Evolutionary conservation across 1,139 yeast genomes (phyloP), one percentile per base, ranked within the genome.

Genomic region (Kodamaea anthophila): DNA sequence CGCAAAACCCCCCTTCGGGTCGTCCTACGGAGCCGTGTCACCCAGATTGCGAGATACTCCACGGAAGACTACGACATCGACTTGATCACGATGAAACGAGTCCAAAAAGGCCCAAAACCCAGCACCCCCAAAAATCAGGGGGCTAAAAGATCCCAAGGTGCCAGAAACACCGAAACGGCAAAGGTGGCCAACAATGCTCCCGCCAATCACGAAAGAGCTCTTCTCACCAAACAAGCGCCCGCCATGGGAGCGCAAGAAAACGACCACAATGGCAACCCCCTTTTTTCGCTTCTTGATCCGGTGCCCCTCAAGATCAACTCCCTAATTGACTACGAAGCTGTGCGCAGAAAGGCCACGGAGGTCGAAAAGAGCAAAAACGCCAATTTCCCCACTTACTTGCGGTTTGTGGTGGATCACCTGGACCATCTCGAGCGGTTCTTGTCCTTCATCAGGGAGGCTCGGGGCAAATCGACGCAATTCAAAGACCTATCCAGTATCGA

Each of bases 21-120:
- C n/a, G n/a, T n/a, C n/a, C n/a, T n/a, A n/a, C n/a, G n/a, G n/a
- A n/a, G n/a, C n/a, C n/a, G n/a, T n/a, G n/a, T n/a, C n/a, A n/a
- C n/a, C n/a, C n/a, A n/a, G n/a, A n/a, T n/a, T n/a, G n/a, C n/a
- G n/a, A 15, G 26, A 11, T 24, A 16, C n/a, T 10, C 8, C 18
- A 18, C 13, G 9, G 27, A 13, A 4, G 62, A 56, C 13, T 60
- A 58, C 35, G 69, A 62, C 24, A 58, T 63, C 34, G 69, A 62
- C 40, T 39, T 46, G 29, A 56, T 63, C 15, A 48, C 68, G 5
- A 38, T 63, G 37, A 53, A 44, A 33, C 60, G 50, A 24, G 11
- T 13, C 5, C 23, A 8, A 5, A 5, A n/a, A 6, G 18, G 24
- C 13, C 18, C 18, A 4, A 7, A 23, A n/a, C 15, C 13, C 15